Conservation (phyloP, 331 rosid species). For the Quercus phellos region DNA sequence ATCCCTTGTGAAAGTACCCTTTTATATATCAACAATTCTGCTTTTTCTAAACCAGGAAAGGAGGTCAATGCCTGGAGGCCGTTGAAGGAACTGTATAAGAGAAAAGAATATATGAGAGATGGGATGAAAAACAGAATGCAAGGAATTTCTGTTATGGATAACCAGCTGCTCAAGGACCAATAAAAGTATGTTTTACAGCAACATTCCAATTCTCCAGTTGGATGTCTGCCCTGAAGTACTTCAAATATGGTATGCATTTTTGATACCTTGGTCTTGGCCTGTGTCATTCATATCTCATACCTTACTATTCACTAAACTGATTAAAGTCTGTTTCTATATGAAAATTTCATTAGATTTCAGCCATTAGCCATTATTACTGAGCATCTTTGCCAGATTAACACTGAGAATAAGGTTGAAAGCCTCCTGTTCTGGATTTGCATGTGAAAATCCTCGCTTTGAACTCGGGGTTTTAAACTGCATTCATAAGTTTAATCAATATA, state of each 20-base stretch:
- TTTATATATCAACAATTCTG: constrained; percentile 39
- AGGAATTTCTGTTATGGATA: neutral
- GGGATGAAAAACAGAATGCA: neutral
- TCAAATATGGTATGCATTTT: neutral
- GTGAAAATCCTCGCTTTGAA: no score
- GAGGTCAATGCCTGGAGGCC: constrained; percentile 56
- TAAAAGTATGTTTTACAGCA: neutral
- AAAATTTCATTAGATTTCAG: neutral
- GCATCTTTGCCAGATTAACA: neutral
- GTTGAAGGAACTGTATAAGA: constrained; percentile 47
- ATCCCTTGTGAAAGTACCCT: constrained; percentile 65
- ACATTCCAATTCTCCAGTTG: neutral
- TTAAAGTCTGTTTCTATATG: neutral
- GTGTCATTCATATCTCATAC: neutral
- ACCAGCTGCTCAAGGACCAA: neutral
- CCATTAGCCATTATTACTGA: neutral
- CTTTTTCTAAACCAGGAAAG: constrained; percentile 70
- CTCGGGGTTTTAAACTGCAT: neutral
- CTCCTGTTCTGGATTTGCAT: no score
- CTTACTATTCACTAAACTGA: neutral
- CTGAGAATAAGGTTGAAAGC: neutral
- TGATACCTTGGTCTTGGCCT: neutral
- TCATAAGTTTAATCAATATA: neutral
- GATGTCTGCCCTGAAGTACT: neutral
- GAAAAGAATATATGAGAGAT: constrained; percentile 37